These are phyloP conservation scores for Ophiostoma ips DNA, from an alignment of 2,329 filamentous ascomycete genomes.

Conservation along the genomic window DNA sequence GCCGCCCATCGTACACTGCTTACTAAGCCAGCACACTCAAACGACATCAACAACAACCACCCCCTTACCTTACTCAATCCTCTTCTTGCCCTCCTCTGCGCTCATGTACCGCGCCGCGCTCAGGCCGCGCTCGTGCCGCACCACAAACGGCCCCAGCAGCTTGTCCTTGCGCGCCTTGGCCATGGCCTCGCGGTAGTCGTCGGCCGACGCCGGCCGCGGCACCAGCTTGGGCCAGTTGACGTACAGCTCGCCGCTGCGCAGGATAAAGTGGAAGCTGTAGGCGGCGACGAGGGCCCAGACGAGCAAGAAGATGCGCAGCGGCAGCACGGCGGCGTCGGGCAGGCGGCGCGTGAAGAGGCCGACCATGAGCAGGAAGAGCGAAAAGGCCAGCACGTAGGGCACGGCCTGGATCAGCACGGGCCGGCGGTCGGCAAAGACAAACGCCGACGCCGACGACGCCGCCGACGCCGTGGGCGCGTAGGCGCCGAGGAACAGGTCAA, in stretches of 20 bases:
- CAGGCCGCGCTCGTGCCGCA: constrained; percentile 64
- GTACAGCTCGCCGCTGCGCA: constrained; percentile 78
- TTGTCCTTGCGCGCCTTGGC: constrained; percentile 69
- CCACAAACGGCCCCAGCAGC: constrained; percentile 62
- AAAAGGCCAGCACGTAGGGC: constrained; percentile 78
- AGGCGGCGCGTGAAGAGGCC: constrained; percentile 57
- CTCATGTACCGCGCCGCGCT: constrained; percentile 72
- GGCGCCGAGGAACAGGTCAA: constrained; percentile 81
- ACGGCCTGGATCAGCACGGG: constrained; percentile 86
- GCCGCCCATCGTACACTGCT: not conserved
- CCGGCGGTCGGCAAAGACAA: constrained; percentile 71
- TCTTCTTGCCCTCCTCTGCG: constrained; percentile 96
- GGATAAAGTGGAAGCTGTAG: constrained; percentile 66
- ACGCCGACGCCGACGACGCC: constrained; percentile 34
- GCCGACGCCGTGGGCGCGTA: constrained; percentile 40
- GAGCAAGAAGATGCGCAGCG: constrained; percentile 67
- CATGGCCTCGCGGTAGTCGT: constrained; percentile 81
- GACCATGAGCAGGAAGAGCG: constrained; percentile 68
- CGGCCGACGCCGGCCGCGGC: constrained; percentile 69
- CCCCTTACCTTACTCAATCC: constrained; percentile 56
- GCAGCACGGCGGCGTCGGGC: constrained; percentile 63
- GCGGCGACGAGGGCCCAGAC: constrained; percentile 58
- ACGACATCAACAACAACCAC: not conserved
- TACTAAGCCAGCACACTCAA: not conserved
- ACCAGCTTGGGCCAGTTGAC: constrained; percentile 98